phyloP scores from a whole-genome alignment of 2,329 filamentous ascomycete genomes.

The Aspergillus novofumigatus region DNA sequence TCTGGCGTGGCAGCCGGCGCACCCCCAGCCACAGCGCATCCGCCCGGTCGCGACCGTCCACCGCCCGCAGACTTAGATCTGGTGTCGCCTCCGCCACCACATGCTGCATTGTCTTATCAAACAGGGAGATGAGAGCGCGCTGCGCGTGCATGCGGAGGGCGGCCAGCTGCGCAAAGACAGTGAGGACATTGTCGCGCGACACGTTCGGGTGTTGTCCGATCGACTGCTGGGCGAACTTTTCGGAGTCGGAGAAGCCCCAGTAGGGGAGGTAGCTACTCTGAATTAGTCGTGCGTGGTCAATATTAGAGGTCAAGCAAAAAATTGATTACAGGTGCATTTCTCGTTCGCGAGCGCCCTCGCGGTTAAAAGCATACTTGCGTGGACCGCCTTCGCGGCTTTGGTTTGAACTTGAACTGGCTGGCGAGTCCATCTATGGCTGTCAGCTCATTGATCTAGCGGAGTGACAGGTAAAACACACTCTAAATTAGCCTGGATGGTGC shows the following conservation, averaged over 20 bases:
- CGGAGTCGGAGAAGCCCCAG: slow-evolving; percentile 16
- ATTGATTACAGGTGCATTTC: slow-evolving; percentile 17
- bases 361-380: slow-evolving; percentile 19
- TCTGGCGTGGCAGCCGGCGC: slow-evolving; percentile 10
- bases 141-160: slow-evolving; percentile 20
- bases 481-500: not conserved
- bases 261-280: slow-evolving; percentile 15
- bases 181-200: slow-evolving; percentile 20
- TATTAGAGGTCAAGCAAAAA: not conserved
- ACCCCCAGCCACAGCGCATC: slow-evolving; percentile 18
- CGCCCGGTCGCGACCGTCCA: slow-evolving; percentile 2
- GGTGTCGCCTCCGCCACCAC: slow-evolving; percentile 26
- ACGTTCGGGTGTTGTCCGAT: slow-evolving; percentile 11
- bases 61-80: slow-evolving; percentile 13
- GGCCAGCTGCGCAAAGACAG: slow-evolving; percentile 26
- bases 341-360: slow-evolving; percentile 16
- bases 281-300: not conserved
- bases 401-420: slow-evolving; percentile 1
- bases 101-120: slow-evolving; percentile 23
- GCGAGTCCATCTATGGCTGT: not conserved
- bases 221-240: slow-evolving; percentile 16
- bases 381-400: slow-evolving; percentile 6
- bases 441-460: not conserved
- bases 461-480: not conserved
- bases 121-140: slow-evolving; percentile 25